Evolutionary conservation across 768 basidiomycete genomes (phyloP), one percentile per base, ranked within the genome.

Genomic region (Kockovaella imperatae): DNA sequence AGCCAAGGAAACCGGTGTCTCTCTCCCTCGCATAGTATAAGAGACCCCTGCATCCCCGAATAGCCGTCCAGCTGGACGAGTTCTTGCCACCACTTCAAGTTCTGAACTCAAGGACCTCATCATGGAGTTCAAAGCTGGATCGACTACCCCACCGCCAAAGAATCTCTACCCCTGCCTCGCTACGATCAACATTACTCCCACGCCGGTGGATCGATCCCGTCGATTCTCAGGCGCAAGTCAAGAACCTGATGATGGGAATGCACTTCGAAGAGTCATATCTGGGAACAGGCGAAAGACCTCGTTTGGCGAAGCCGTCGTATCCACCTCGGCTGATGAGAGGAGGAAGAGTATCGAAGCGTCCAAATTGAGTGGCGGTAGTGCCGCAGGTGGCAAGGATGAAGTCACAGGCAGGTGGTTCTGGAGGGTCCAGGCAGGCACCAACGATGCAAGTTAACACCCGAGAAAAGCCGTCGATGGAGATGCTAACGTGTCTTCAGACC

Each of bases 121-220:
- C 24, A 42, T 42, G 40, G 40, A 42, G 40, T 42, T 42, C 40
- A 7, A 42, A 11, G 13, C 7, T 6, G 6, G 13, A 6, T 5
- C 40, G 5, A 23, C 7, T 5, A 20, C 29, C 10, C 11, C 26
- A 40, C 21, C 42, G 28, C 62, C 61, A 49, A 62, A 62, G 51
- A 66, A 59, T 52, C 50, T 62, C 42, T 62, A 54, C 47, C 64
- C 64, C 10, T 60, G 60, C 34, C 47, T 60, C 13, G 64, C 64
- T 3, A 56, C 49, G 38, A 60, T 66, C 50, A 58, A 52, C 45
- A 49, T 66, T 42, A n/a, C 25, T 40, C 54, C 59, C 28, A 45
- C 30, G 50, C 44, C 11, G 17, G 42, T 1, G 40, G 36, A n/a
- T 15, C 38, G n/a, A n/a, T 34, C 44, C 7, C 49, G 64, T 11